Base-by-base conservation (phyloP, 768 basidiomycete genomes). In the Tricholoma furcatifolium region DNA sequence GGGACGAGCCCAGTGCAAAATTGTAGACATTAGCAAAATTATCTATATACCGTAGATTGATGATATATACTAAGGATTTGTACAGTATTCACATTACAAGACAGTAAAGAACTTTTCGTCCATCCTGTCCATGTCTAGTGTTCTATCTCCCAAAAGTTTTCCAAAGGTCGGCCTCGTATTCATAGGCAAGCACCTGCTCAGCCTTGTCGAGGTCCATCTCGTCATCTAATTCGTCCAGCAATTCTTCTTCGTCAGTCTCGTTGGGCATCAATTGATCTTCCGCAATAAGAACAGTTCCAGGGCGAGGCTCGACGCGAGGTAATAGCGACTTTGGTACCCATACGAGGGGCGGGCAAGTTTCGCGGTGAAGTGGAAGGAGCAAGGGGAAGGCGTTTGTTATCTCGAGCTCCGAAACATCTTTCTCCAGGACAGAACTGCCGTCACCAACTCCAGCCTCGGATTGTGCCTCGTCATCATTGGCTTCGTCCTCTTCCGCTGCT, bases 81-180 rank as follows among this genome's bases (percentile, higher is more conserved):
- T 17, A 47, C 30, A 17, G 35, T 53, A 50, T 38, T 36, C 21
- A 51, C 27, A 47, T 41, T 51, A 47, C 41, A 24, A 40, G 31
- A n/a, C 18, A 32, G 15, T 24, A 52, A 11, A 43, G 43, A 17
- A 36, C 24, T 36, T 5, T 20, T 24, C 42, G 15, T 24, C 23
- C 17, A 52, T 23, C 32, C 14, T 18, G 15, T 21, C 18, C 27
- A 27, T 43, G 30, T 9, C 1, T 4, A 18, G 4, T 2, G 41
- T 3, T 17, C 32, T 50, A 52, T 30, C 41, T 51, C 43, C 43
- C 50, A 34, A 55, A 49, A 50, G 46, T 32, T 46, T 60, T 60
- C 81, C 78, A 82, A 21, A 81, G 64, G n/a, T 51, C 32, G 14
- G 60, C 56, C 63, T 84, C 80, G 47, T 74, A 70, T 18, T 48